phyloP scores from a whole-genome alignment of 768 basidiomycete genomes.

The Termitomyces sp. region DNA sequence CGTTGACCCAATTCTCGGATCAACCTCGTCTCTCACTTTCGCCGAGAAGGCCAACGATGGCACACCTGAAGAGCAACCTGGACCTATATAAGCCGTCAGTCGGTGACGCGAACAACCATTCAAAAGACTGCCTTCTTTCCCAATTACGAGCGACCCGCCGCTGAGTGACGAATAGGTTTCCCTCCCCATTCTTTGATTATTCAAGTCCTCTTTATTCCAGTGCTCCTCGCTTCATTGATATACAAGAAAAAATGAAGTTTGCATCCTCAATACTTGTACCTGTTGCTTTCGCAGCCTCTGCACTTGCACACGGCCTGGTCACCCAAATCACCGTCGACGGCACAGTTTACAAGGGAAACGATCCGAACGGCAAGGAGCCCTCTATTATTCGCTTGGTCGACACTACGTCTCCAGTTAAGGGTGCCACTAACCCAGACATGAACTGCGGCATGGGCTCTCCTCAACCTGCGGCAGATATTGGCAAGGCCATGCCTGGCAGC shows the following conservation, averaged over 20 bases:
- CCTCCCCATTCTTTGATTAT: constrained; percentile 3
- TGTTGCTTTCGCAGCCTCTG: constrained; percentile 29
- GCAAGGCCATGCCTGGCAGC: constrained; percentile 32
- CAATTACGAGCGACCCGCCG: background rate
- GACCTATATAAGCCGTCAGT: background rate
- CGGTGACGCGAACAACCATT: background rate
- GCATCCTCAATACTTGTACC: constrained; percentile 24
- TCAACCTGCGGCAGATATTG: constrained; percentile 40
- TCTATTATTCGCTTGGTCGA: constrained; percentile 38
- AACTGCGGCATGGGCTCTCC: constrained; percentile 58
- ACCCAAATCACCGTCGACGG: constrained; percentile 33
- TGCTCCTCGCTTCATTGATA: background rate
- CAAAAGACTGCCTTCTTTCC: background rate
- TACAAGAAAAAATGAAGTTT: constrained; percentile 16
- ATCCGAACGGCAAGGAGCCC: constrained; percentile 20
- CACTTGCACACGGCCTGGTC: constrained; percentile 43
- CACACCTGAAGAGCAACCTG: background rate
- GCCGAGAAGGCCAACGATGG: background rate
- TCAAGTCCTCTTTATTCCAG: background rate
- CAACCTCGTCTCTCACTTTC: too few species aligned
- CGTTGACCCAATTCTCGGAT: too few species aligned
- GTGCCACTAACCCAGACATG: constrained; percentile 48
- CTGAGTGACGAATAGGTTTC: constrained; percentile 2
- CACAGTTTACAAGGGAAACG: constrained; percentile 31
- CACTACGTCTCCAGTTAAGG: constrained; percentile 40